Evolutionary conservation across 805 yeast species (phyloP).

Genomic region (Sungouiella blattae): DNA sequence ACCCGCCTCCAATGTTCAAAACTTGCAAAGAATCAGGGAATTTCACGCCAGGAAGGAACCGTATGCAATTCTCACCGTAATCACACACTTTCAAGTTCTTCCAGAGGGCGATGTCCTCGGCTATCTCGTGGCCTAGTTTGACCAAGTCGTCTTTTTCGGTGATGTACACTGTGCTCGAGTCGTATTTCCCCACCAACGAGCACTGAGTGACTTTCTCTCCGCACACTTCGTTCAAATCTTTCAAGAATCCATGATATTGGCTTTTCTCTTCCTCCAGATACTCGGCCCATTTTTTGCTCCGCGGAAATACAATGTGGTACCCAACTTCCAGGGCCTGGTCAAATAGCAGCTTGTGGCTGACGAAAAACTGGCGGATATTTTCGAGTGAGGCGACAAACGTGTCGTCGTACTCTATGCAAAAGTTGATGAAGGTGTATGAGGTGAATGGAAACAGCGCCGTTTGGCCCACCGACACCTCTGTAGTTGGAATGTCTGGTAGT

Average conservation of each 20-base stretch:
- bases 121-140: constrained; percentile 33
- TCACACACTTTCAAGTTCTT: constrained; percentile 30
- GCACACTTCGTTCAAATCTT: constrained; percentile 17
- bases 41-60: constrained; percentile 37
- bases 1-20: constrained; percentile 38
- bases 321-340: constrained; percentile 2
- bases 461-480: neutral
- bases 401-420: constrained; percentile 6
- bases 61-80: constrained; percentile 34
- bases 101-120: constrained; percentile 35
- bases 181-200: constrained; percentile 37
- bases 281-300: constrained; percentile 29
- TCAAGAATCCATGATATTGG: constrained; percentile 24
- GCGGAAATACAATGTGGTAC: constrained; percentile 35
- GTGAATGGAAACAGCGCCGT: neutral
- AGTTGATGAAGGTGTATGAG: constrained; percentile 1
- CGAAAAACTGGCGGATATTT: neutral
- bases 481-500: neutral
- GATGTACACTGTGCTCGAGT: constrained; percentile 28
- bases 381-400: neutral
- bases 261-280: constrained; percentile 22
- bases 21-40: constrained; percentile 37
- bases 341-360: neutral
- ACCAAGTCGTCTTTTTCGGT: constrained; percentile 33
- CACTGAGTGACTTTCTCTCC: constrained; percentile 33